Base-by-base conservation (phyloP, 768 basidiomycete species). In the Suillus hirtellus region DNA sequence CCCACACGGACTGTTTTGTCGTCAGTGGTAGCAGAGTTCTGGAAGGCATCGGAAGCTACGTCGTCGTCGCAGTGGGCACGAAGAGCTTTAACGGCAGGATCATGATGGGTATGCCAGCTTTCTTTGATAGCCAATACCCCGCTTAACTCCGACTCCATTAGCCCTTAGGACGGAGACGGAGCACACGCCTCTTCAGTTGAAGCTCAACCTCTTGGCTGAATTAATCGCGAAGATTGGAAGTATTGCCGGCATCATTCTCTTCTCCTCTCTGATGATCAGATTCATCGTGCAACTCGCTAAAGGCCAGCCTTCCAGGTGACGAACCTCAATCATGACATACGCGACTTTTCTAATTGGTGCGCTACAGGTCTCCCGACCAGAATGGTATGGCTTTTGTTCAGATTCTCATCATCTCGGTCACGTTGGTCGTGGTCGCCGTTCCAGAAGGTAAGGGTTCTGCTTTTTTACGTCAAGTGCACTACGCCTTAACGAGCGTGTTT, bases 51-150 rank as follows among this genome's bases (percentile, higher is more conserved):
- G 97, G 97, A 34, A 83, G 81, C 63, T 99, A 99, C 70, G 89
- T 99, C 56, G 87, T 98, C 59, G 90, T 97, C 59, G 89, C 94
- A 2, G 94, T 99, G 56, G 97, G 97, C 12, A 86, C 86, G 14
- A 92, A 89, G 78, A 93, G 90, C 68, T 99, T 98, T 77, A 95
- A 98, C 72, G 97, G 97, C 46, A 86, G 95, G 52, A 95, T 98
- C 70, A 95, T 99, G 93, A 96, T 96, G 89, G 91, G 95, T 96
- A 70, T 42, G 89, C 31, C 31, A 7, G 54, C 8, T 34, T 31
- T 35, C 9, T 44, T 56, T 38, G 42, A 21, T 49, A 59, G 24
- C 59, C n/a, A 34, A 21, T 5, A 1, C 1, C 27, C 35, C 8
- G 9, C 17, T 8, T 35, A 21, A 34, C 34, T 65, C 67, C 55